phyloP scores from a whole-genome alignment of 2,329 filamentous ascomycete genomes.

The Ophiostoma montium region DNA sequence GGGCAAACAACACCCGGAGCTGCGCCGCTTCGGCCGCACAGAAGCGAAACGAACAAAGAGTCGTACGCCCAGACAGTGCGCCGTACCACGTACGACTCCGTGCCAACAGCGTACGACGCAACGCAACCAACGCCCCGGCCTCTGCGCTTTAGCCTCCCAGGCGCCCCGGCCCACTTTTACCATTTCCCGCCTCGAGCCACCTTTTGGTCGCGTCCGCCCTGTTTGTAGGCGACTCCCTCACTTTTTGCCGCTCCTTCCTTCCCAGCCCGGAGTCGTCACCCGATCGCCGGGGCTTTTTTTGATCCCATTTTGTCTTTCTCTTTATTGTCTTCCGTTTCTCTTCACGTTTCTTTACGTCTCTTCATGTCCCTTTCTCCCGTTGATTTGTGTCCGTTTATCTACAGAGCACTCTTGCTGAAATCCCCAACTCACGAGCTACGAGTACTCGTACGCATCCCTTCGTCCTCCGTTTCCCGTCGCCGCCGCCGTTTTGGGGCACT shows the following conservation, averaged over 20 bases:
- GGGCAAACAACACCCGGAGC: no score
- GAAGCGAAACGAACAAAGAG: neutral
- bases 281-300: constrained; percentile 14
- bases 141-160: neutral
- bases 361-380: no score
- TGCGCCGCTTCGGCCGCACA: no score
- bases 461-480: no score
- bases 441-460: no score
- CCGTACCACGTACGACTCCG: neutral
- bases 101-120: no score
- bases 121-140: neutral
- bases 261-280: constrained; percentile 16
- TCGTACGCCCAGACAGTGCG: neutral
- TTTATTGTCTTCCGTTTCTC: neutral
- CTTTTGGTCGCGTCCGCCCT: constrained; percentile 10
- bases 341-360: neutral
- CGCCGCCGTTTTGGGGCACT: neutral
- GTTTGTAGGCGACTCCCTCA: neutral
- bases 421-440: no score
- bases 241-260: constrained; percentile 1
- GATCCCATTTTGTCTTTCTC: neutral
- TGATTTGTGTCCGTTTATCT: no score
- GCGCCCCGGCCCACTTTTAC: neutral
- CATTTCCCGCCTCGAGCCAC: neutral
- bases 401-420: no score